These are phyloP conservation scores for Tylopilus sp. DNA, from an alignment of 768 basidiomycete species.

Conservation along the genomic window DNA sequence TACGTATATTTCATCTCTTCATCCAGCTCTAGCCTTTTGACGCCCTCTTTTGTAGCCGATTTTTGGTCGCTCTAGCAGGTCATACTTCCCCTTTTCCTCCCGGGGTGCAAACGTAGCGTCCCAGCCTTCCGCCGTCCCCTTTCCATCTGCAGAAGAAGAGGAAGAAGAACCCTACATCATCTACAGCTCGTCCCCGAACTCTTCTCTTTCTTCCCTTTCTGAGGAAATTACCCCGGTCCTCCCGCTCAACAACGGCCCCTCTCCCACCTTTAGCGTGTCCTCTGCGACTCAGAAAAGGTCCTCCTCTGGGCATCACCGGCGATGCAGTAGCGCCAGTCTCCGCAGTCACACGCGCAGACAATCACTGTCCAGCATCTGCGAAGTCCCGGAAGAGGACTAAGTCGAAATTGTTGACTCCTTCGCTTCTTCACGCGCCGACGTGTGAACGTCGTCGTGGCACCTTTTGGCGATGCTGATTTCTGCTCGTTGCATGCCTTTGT, in stretches of 20 bases:
- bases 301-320: constrained; percentile 25
- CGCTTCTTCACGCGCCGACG: constrained; percentile 9
- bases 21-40: background rate
- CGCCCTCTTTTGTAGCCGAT: constrained; percentile 9
- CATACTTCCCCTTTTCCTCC: constrained; percentile 7
- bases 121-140: constrained; percentile 21
- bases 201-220: constrained; percentile 31
- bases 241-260: constrained; percentile 15
- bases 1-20: background rate
- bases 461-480: constrained; percentile 23
- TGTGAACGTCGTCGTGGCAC: constrained; percentile 12
- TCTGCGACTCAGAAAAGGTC: constrained; percentile 13
- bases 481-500: constrained; percentile 19
- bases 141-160: constrained; percentile 27
- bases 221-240: constrained; percentile 28
- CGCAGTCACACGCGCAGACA: constrained; percentile 30
- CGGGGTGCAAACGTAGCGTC: constrained; percentile 2
- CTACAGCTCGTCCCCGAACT: constrained; percentile 32
- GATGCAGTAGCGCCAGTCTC: constrained; percentile 31
- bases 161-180: constrained; percentile 33
- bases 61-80: constrained; percentile 16
- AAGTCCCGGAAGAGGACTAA: constrained; percentile 33
- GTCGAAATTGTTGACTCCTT: constrained; percentile 5
- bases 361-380: constrained; percentile 31
- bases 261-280: constrained; percentile 10